Evolutionary conservation across 345 rosid species (phyloP).

Genomic region (Hibiscus syriacus): DNA sequence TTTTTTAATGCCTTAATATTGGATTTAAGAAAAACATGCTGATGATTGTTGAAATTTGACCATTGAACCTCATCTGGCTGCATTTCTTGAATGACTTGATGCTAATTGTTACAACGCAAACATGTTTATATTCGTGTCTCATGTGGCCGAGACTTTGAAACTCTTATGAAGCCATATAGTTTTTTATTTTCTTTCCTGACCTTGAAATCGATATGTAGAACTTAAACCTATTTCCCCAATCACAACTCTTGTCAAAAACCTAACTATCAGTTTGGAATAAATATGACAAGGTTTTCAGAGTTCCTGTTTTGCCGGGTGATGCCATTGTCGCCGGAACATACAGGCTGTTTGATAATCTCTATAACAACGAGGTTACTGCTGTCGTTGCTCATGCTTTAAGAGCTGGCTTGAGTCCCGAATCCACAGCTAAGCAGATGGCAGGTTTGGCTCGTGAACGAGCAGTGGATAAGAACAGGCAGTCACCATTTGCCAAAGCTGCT

Average conservation of each 20-base stretch:
- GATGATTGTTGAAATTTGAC: background rate
- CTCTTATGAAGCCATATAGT: background rate
- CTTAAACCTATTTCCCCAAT: background rate
- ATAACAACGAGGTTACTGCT: conserved; percentile 70
- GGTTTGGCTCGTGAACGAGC: conserved; percentile 85
- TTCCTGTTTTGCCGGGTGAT: conserved; percentile 78
- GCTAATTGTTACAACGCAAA: background rate
- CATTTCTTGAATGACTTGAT: background rate
- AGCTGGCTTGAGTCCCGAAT: conserved; percentile 68
- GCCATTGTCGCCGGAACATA: conserved; percentile 86
- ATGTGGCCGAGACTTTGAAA: background rate
- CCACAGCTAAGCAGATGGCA: conserved; percentile 78
- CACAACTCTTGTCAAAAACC: background rate
- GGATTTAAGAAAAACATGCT: background rate
- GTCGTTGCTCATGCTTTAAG: conserved; percentile 70
- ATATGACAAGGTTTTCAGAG: conserved; percentile 53
- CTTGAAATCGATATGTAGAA: background rate
- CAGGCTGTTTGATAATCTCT: conserved; percentile 84
- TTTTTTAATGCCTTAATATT: background rate
- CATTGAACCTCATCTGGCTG: background rate
- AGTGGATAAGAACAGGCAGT: conserved; percentile 55
- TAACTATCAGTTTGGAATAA: conserved; percentile 1
- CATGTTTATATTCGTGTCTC: background rate
- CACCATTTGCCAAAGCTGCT: conserved; percentile 85
- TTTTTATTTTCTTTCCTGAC: background rate